Conservation (phyloP, 2,329 filamentous ascomycete genomes). For the Alternaria metachromatica region DNA sequence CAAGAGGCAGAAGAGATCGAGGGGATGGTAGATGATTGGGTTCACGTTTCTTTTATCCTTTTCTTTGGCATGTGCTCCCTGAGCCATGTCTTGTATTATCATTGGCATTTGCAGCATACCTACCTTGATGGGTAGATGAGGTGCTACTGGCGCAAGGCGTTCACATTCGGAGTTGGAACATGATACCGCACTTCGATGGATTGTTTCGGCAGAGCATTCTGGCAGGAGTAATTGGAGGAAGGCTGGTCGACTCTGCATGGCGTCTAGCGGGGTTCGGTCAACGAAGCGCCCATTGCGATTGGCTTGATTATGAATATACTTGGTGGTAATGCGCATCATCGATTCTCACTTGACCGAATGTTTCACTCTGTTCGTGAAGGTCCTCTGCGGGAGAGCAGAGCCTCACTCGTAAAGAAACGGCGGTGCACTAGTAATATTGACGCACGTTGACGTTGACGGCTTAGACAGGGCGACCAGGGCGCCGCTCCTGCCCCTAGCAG, state of each 20-base stretch:
- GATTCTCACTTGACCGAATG: background rate
- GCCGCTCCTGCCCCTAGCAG: constrained; percentile 13
- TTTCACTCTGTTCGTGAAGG: background rate
- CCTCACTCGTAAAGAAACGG: background rate
- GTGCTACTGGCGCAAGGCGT: constrained; percentile 22
- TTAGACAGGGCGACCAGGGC: constrained; percentile 18
- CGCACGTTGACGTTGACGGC: constrained; percentile 17
- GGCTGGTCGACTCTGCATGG: constrained; percentile 2
- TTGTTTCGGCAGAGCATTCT: constrained; percentile 23
- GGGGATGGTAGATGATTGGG: constrained; percentile 24
- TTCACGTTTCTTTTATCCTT: constrained; percentile 2
- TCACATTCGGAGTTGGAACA: background rate
- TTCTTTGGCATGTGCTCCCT: constrained; percentile 14
- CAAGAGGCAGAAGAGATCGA: constrained; percentile 41
- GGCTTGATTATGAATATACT: constrained; percentile 4
- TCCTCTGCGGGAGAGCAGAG: background rate
- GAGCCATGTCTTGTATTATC: constrained; percentile 25
- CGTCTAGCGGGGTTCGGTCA: constrained; percentile 12
- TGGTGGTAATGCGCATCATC: background rate
- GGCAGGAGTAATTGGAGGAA: constrained; percentile 24
- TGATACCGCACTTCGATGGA: constrained; percentile 4
- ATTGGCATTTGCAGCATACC: constrained; percentile 29
- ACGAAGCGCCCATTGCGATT: constrained; percentile 4
- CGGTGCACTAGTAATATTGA: constrained; percentile 2
- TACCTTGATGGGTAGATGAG: constrained; percentile 13